These are phyloP conservation scores for Elongisporangium prolatum DNA, from an alignment of 352 stramenopile genomes.

Conservation along the genomic window DNA sequence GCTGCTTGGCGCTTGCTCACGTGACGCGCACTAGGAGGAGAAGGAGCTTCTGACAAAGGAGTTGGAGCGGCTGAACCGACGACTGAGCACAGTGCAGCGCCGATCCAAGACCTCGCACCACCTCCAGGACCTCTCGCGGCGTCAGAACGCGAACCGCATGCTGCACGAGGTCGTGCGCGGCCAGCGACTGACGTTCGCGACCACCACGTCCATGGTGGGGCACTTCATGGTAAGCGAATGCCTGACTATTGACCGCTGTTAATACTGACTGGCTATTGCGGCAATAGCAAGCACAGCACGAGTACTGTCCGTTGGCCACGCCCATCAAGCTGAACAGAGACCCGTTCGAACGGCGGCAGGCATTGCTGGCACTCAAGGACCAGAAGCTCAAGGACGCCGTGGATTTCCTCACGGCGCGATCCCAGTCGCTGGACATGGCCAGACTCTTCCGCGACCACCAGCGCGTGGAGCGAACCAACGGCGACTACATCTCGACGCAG, in stretches of 20 bases:
- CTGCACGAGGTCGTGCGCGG: constrained; percentile 25
- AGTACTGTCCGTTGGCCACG: constrained; percentile 25
- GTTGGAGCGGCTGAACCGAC: constrained; percentile 17
- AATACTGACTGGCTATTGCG: background rate
- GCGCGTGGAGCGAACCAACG: constrained; percentile 26
- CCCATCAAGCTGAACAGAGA: constrained; percentile 25
- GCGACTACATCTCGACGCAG: constrained; percentile 23
- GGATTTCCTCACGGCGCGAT: constrained; percentile 29
- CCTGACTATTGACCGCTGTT: background rate
- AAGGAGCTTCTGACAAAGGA: constrained; percentile 22
- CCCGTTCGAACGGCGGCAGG: constrained; percentile 16
- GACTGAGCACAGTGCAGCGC: constrained; percentile 19
- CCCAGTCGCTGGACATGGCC: constrained; percentile 22
- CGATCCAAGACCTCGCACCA: constrained; percentile 19
- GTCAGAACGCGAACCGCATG: constrained; percentile 19
- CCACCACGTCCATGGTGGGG: constrained; percentile 22
- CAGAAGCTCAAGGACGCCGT: constrained; percentile 32
- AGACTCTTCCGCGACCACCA: constrained; percentile 31
- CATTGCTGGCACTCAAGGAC: constrained; percentile 28
- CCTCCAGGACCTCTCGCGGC: constrained; percentile 13
- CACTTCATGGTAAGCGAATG: constrained; percentile 26
- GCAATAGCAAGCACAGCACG: constrained; percentile 22
- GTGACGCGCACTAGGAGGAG: constrained; percentile 23
- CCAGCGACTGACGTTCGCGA: constrained; percentile 36
- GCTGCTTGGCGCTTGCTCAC: background rate